Base-by-base conservation (phyloP, 768 basidiomycete genomes). In the Flagelloscypha sp. region DNA sequence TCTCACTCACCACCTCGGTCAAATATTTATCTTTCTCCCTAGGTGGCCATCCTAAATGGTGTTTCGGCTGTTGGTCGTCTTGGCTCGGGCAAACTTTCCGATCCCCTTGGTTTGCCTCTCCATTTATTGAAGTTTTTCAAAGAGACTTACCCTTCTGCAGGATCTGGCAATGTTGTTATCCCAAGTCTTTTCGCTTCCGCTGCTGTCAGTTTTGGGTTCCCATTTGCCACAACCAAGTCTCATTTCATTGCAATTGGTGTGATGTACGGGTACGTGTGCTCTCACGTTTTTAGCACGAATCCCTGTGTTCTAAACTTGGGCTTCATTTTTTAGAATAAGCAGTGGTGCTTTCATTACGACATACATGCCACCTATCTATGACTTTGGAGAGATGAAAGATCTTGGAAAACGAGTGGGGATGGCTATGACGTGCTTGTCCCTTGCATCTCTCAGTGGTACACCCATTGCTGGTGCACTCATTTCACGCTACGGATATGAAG, bases 211-310 rank as follows among this genome's bases (percentile, higher is more conserved):
- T 74, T 70, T 41, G 54, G 56, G 3, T 84, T 81, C 83, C 80
- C 81, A 3, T 66, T 68, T 48, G 65, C 65, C 0, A 60, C 47
- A 13, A 62, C 50, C n/a, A 42, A 68, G 38, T 52, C 49, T 0
- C 50, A 55, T 0, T 54, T 73, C 13, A 59, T 76, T 4, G 65
- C 52, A 10, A 47, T 83, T 33, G 63, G 69, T 0, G 48, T 69
- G 12, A 36, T 77, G 7, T 81, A 79, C 38, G 80, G 79, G 73
- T n/a, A n/a, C n/a, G n/a, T n/a, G n/a, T n/a, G n/a, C n/a, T n/a
- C n/a, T n/a, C n/a, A n/a, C n/a, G n/a, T n/a, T n/a, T n/a, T n/a
- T n/a, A n/a, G n/a, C n/a, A n/a, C n/a, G n/a, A n/a, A n/a, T n/a
- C n/a, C n/a, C n/a, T n/a, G n/a, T n/a, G n/a, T n/a, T n/a, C n/a